Conservation (phyloP, 805 yeast species). For the Kazachstania africana region DNA sequence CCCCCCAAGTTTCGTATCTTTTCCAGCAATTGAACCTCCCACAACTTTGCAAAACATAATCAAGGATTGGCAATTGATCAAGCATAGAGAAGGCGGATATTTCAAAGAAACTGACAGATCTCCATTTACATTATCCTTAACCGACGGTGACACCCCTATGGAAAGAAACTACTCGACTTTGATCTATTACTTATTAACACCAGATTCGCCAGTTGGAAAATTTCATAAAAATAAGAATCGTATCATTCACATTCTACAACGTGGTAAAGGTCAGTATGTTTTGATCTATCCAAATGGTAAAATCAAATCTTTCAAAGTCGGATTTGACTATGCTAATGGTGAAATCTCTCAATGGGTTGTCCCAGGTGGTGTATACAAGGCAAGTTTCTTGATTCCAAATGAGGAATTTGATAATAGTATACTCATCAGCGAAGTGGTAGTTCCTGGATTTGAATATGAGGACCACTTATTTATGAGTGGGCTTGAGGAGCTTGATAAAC, state of each 20-base stretch:
- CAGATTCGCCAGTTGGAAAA: slow-evolving; percentile 39
- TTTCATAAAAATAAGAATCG: slow-evolving; percentile 41
- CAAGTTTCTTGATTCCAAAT: slow-evolving; percentile 37
- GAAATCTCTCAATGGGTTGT: slow-evolving; percentile 52
- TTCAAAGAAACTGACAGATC: slow-evolving; percentile 47
- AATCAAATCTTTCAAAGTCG: slow-evolving; percentile 40
- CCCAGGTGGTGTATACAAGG: slow-evolving; percentile 49
- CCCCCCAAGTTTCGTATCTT: background rate
- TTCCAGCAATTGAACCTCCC: background rate
- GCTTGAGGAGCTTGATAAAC: slow-evolving; percentile 19
- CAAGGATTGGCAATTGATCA: slow-evolving; percentile 26
- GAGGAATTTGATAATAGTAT: slow-evolving; percentile 30
- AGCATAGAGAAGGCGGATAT: slow-evolving; percentile 48
- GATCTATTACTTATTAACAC: slow-evolving; percentile 41
- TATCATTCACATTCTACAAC: slow-evolving; percentile 43
- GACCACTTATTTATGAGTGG: slow-evolving; percentile 38
- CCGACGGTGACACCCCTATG: slow-evolving; percentile 5
- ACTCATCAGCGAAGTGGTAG: slow-evolving; percentile 45
- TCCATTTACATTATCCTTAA: slow-evolving; percentile 29
- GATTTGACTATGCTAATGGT: slow-evolving; percentile 35
- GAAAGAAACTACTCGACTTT: slow-evolving; percentile 40
- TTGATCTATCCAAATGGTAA: slow-evolving; percentile 39
- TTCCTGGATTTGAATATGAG: slow-evolving; percentile 48
- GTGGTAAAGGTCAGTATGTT: slow-evolving; percentile 46
- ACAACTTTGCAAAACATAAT: slow-evolving; percentile 24